Percentiles rank a stretch among this genome's conserved stretches.
phyloP scores from a whole-genome alignment of 768 basidiomycete genomes.

The Xerocomellus amylosporus region DNA sequence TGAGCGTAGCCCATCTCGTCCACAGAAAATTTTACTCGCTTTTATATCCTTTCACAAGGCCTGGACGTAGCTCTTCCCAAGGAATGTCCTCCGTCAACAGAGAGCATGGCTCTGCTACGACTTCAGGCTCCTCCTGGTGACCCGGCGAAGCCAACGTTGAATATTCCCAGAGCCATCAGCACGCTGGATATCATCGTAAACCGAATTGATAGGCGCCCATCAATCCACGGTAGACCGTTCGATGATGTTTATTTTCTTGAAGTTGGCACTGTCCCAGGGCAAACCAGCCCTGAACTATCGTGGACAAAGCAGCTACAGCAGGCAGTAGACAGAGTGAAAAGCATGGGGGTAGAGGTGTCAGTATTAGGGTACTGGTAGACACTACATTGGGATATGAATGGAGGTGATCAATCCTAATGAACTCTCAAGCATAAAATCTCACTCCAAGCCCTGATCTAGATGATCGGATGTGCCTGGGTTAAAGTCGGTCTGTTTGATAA shows the following conservation, averaged over 20 bases:
- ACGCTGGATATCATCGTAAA: slow-evolving; percentile 43
- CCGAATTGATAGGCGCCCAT: slow-evolving; percentile 67
- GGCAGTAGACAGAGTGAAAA: slow-evolving; percentile 34
- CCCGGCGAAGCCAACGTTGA: not conserved
- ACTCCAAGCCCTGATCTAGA: not conserved
- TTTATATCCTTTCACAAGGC: slow-evolving; percentile 54
- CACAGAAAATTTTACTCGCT: slow-evolving; percentile 67
- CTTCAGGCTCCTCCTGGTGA: slow-evolving; percentile 17
- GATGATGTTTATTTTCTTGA: slow-evolving; percentile 66
- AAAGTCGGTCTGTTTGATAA: slow-evolving; percentile 25
- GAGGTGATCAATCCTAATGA: not conserved
- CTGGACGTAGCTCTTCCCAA: slow-evolving; percentile 29
- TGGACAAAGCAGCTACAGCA: slow-evolving; percentile 38
- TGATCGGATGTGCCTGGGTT: not conserved
- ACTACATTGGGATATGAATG: not conserved
- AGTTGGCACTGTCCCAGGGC: slow-evolving; percentile 27
- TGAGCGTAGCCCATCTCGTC: not conserved
- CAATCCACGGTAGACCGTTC: slow-evolving; percentile 44
- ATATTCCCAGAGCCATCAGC: slow-evolving; percentile 28
- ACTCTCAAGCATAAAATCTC: not conserved
- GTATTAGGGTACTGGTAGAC: slow-evolving; percentile 52
- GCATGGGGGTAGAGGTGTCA: slow-evolving; percentile 35
- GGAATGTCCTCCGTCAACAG: slow-evolving; percentile 17
- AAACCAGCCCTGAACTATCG: not conserved
- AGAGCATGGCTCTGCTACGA: slow-evolving; percentile 40